Evolutionary conservation across 495 filamentous ascomycete species (phyloP), one percentile per base, ranked within the genome.

Genomic region (Annulohypoxylon nitens): DNA sequence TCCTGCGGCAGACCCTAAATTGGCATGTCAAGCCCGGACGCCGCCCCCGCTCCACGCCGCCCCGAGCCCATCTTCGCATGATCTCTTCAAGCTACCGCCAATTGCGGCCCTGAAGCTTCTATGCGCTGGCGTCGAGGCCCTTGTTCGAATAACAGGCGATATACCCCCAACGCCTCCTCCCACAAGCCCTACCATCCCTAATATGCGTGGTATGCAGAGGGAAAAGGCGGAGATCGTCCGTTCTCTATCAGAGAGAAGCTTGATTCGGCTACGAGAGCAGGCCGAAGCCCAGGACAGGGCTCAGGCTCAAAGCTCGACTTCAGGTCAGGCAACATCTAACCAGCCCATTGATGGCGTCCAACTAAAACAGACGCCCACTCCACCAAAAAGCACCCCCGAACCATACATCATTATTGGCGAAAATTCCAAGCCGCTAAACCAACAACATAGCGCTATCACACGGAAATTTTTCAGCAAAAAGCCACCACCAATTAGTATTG

Each of bases 381-480:
- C 71, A 23, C 34, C 61, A 12, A 63, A 68, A 16, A 47, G 26
- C 10, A 73, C 74, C 5, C 79, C 81, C 16, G 77, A 81, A 53
- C 86, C 86, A 5, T 86, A 88, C 69, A 82, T 87, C 57, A 76
- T 91, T 41, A 85, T 91, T 41, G 88, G 86, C 23, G 86, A 88
- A 18, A 84, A 90, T 67, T 88, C 89, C 34, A 86, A 92, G 67
- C 88, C 88, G 2, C 81, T 89, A 41, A 85, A 87, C 61, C 79
- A 90, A 20, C 94, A 97, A 79, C 90, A 93, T 72, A 88, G 88
- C 63, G 91, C 94, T 63, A 90, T 98, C 58, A 92, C 92, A 10
- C 89, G 93, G 33, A 94, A 96, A 66, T 99, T 99, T 81, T 95
- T 95, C 80, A 95, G 93, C 23, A 97, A 96, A 76, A 87, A 89